Evolutionary conservation across 352 stramenopile species (phyloP), one percentile per base, ranked within the genome.

Genomic region (Phytophthora agathidicida): DNA sequence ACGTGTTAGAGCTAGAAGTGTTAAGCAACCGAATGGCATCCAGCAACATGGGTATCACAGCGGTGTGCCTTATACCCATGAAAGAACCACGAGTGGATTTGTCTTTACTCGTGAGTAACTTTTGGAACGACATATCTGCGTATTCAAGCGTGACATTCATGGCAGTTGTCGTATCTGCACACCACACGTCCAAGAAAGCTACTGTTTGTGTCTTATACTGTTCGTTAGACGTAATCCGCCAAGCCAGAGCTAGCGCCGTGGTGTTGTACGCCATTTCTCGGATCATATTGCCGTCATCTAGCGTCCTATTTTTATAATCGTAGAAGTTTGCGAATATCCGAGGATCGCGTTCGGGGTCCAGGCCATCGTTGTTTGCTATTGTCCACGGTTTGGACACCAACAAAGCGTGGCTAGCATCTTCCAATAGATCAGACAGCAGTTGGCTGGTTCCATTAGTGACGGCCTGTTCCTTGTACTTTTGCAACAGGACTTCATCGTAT

Each of bases 201-300:
- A 53, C 16, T 23, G 76, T 71, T 20, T 78, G 52, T 19, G 27
- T n/a, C 7, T 59, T 60, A 32, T 77, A 86, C 28, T 59, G 31
- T 22, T 61, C 30, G n/a, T 84, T 69, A 9, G 30, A 36, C 11
- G 59, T 78, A 17, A 83, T 32, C 2, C 46, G 28, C 65, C 64
- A 86, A 22, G 70, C 66, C 13, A 84, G 38, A 7, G 65, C 60
- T 14, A 86, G 52, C 22, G 65, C 63, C 4, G 76, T 83, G 19
- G 66, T 80, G 39, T 81, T 79, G 59, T 81, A 79, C 28, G 75
- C 66, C 62, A 86, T 78, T 39, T 67, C 45, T n/a, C 73, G 68
- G 22, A 85, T 42, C 22, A 76, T 26, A 14, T 68, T 39, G 10
- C 52, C 63, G 23, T 76, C 67, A 17, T 65, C 38, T 2, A 44